Base-by-base conservation (phyloP, 805 yeast genomes). In the Metschnikowia hibisci region DNA sequence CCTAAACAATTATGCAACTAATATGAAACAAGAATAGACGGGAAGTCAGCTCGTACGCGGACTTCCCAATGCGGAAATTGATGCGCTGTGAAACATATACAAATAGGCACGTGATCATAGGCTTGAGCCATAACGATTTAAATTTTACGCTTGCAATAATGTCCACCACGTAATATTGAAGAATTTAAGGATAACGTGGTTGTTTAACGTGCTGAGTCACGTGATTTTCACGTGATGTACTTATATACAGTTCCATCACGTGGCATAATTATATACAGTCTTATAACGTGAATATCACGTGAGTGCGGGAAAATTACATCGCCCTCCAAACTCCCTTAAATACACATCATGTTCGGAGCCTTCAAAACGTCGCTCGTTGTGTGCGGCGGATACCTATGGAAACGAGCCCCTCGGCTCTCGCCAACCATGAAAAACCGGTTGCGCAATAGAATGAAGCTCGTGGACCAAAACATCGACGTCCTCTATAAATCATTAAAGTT, bases 361-460 rank as follows among this genome's bases (percentile, higher is more conserved):
- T 85, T 87, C 61, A 81, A 75, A 67, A 64, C 83, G 13, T 64
- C 88, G 15, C 59, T 70, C 39, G 71, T 73, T 16, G 61, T 74
- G 7, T 62, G 79, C 33, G 88, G 95, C 39, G 96, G 96, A 18
- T 78, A 84, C 53, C 67, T 87, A 41, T 83, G 87, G 78, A 70
- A 70, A 52, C 57, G 63, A 31, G 71, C 74, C 3, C 74, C 74
- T 6, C 60, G 74, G 40, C 49, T 91, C 76, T 85, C 96, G 3
- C 69, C 74, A 28, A 79, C 76, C 10, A 96, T 89, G 60, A 93
- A 93, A 64, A 76, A 75, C 47, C 77, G 98, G 60, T 89, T 87
- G 61, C 79, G 97, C 69, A 74, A 78, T 50, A 80, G 99, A 66
- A 74, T 93, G 77, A 80, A 78, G 61, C 69, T 69, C 33, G 97